These are phyloP conservation scores for Echium plantagineum DNA, from an alignment of 257 asterid species.

Conservation along the genomic window DNA sequence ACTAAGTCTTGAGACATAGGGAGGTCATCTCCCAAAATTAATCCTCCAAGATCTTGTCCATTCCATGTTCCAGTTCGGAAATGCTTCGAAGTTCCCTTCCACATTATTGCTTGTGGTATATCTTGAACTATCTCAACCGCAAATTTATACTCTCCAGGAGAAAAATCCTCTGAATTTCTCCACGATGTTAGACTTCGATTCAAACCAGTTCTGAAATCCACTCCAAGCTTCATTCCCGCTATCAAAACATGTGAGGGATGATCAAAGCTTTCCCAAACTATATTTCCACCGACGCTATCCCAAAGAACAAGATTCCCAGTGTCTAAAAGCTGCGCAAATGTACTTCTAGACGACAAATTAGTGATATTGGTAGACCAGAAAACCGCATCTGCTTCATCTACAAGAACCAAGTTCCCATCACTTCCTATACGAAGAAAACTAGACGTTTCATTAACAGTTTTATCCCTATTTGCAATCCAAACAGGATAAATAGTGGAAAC, in stretches of 20 bases:
- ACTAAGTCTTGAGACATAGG: background rate
- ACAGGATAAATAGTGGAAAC: background rate
- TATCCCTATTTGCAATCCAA: slow-evolving; percentile 20
- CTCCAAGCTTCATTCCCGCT: slow-evolving; percentile 26
- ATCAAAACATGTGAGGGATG: slow-evolving; percentile 17
- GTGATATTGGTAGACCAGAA: slow-evolving; percentile 19
- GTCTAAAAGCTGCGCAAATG: slow-evolving; percentile 20
- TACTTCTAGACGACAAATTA: slow-evolving; percentile 6
- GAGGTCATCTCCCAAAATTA: background rate
- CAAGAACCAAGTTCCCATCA: slow-evolving; percentile 12
- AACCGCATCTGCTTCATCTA: background rate
- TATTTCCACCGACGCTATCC: slow-evolving; percentile 16
- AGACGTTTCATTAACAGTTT: slow-evolving; percentile 7
- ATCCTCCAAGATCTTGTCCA: slow-evolving; percentile 34
- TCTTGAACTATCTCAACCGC: slow-evolving; percentile 17
- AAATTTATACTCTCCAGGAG: slow-evolving; percentile 21
- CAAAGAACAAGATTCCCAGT: slow-evolving; percentile 30
- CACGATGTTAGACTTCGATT: slow-evolving; percentile 19
- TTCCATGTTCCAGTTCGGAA: slow-evolving; percentile 41
- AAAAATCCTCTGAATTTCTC: slow-evolving; percentile 29
- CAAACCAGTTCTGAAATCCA: slow-evolving; percentile 17
- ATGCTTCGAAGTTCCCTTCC: background rate
- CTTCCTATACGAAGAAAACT: slow-evolving; percentile 2
- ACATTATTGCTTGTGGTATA: slow-evolving; percentile 19
- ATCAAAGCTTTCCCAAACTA: slow-evolving; percentile 29